phyloP scores from a whole-genome alignment of 257 asterid genomes.

The Lantana camara region DNA sequence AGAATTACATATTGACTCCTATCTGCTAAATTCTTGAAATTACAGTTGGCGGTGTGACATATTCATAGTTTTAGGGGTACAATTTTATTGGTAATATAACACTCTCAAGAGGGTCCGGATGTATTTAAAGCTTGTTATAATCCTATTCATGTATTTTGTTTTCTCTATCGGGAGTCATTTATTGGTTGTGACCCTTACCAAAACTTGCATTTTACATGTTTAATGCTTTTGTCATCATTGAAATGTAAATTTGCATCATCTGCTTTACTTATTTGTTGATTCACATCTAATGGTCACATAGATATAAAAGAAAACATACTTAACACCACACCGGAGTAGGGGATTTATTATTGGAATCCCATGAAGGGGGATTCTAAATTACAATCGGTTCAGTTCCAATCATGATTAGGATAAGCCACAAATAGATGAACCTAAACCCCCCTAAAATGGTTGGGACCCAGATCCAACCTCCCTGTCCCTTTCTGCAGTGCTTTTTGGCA shows the following conservation, averaged over 20 bases:
- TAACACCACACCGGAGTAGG: not conserved
- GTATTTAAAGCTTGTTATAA: too few relatives aligned
- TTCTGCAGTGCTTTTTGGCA: conserved; percentile 28
- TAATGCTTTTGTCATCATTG: not conserved
- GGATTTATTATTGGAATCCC: conserved; percentile 1
- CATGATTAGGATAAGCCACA: conserved; percentile 4
- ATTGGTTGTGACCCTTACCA: not conserved
- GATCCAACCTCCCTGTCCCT: conserved; percentile 28
- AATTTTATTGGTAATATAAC: too few relatives aligned
- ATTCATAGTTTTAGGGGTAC: too few relatives aligned
- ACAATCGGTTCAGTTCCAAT: not conserved
- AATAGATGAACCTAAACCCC: not conserved
- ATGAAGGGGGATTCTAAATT: not conserved
- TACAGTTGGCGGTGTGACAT: too few relatives aligned
- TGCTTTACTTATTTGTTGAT: conserved; percentile 11
- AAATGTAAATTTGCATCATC: not conserved
- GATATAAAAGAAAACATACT: not conserved
- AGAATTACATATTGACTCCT: too few relatives aligned
- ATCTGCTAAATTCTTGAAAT: too few relatives aligned
- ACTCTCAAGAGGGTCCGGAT: too few relatives aligned
- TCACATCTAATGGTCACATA: not conserved
- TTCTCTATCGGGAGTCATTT: not conserved
- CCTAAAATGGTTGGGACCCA: conserved; percentile 32
- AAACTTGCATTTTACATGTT: not conserved
- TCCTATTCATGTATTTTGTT: not conserved